Percentiles rank a stretch among this genome's conserved stretches.
Evolutionary conservation across 164 flowering plant genomes (phyloP).

Genomic region (Vitis riparia): DNA sequence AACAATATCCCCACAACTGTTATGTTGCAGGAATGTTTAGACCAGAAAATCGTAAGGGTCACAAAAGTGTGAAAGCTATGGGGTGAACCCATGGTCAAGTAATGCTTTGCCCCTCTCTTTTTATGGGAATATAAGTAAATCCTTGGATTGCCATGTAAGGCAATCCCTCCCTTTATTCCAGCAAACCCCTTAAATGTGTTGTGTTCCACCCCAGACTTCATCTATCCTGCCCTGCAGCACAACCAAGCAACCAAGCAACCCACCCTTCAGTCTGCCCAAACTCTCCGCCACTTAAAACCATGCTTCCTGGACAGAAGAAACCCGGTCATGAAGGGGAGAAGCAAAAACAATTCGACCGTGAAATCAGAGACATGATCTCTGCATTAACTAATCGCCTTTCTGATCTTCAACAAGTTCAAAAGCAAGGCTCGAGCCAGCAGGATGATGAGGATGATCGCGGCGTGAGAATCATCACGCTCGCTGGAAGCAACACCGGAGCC

Average conservation of each 20-base stretch:
- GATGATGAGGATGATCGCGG: conserved; percentile 33
- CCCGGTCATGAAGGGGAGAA: conserved; percentile 20
- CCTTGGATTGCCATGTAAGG: conserved; percentile 26
- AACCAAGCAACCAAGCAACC: not conserved
- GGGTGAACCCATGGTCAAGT: conserved; percentile 20
- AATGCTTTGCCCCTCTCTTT: conserved; percentile 11
- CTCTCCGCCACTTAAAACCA: not conserved
- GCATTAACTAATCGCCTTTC: conserved; percentile 42
- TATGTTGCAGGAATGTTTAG: too few relatives aligned
- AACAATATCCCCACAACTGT: too few relatives aligned
- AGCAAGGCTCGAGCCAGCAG: conserved; percentile 18
- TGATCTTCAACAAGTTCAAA: conserved; percentile 30
- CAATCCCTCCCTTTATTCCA: conserved; percentile 28
- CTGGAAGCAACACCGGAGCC: conserved; percentile 77
- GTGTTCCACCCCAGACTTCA: not conserved
- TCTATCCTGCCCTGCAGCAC: not conserved
- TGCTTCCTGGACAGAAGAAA: conserved; percentile 20
- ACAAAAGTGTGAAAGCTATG: not conserved
- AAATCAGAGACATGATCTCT: conserved; percentile 53
- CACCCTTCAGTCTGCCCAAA: not conserved
- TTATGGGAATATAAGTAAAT: not conserved
- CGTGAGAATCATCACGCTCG: conserved; percentile 58
- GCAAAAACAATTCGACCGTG: conserved; percentile 39
- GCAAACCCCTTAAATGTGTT: not conserved
- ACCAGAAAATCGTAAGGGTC: too few relatives aligned